Percentiles rank a stretch among this genome's conserved stretches.
phyloP scores from a whole-genome alignment of 192 early-diverging fungal species.

The Ambispora gerdemannii region DNA sequence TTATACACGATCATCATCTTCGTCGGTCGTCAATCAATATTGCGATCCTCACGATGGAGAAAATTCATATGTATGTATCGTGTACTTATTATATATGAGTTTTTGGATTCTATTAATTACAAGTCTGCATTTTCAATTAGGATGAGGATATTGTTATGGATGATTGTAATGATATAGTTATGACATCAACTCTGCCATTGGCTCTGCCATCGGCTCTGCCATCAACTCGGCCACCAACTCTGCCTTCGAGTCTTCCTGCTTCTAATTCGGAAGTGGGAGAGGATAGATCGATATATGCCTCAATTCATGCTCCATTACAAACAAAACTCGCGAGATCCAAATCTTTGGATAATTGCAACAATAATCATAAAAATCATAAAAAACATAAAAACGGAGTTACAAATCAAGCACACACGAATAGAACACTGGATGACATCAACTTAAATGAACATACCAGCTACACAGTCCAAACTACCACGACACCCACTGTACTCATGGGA shows the following conservation, averaged over 20 bases:
- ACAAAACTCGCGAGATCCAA: not conserved
- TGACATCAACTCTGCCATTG: not conserved
- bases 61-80: too few species aligned
- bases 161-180: not conserved
- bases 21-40: not conserved
- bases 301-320: constrained; percentile 3
- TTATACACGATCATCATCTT: not conserved
- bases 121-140: not conserved
- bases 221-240: not conserved
- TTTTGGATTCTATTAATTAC: not conserved
- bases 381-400: too few species aligned
- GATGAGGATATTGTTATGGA: not conserved
- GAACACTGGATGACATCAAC: not conserved
- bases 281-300: constrained; percentile 4
- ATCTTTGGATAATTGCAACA: not conserved
- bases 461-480: not conserved
- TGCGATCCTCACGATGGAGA: not conserved
- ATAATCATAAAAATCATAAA: too few species aligned
- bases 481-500: not conserved
- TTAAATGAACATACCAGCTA: not conserved
- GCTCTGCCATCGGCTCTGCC: not conserved
- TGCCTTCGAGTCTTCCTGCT: not conserved
- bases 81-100: not conserved
- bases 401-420: not conserved
- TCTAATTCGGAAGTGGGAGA: not conserved